Evolutionary conservation across 2,329 filamentous ascomycete species (phyloP), one percentile per base, ranked within the genome.

Genomic region (Trichoderma atroviride): DNA sequence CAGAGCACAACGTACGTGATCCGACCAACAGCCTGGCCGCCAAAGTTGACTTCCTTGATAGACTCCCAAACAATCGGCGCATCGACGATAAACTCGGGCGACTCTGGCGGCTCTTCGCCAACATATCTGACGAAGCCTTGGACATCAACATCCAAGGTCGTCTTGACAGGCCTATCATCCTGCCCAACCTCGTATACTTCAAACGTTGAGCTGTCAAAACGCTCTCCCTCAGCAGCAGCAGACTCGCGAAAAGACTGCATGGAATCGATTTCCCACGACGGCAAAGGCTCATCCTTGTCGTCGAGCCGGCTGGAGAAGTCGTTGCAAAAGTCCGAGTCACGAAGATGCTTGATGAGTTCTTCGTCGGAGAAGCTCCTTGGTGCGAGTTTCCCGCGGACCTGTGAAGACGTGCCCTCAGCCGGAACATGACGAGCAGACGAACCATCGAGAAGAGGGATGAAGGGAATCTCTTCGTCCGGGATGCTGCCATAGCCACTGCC

Each of bases 111-210:
- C 4, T 71, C 75, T 6, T 74, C 73, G 1, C 74, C 76, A 5
- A 71, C 68, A 40, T 78, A 74, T 62, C 73, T 75, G 66, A 74
- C 64, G n/a, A 76, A 70, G 7, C 73, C 66, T 13, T 72, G 72
- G 7, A 70, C 71, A 62, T 78, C 76, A 3, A 70, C 70, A 37
- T 79, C 78, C 14, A 74, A 52, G 43, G 74, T 79, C 53, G 74
- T 73, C 71, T 76, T 79, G 58, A 69, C 55, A 19, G 83, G 81
- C 1, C 76, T 73, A 2, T 84, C 83, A 66, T 87, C 82, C 4
- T 76, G 76, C 0, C 81, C 82, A 14, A 89, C 80, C 71, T 89
- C 86, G 73, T 87, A 89, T 4, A 89, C 83, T 72, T 87, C 86
- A 71, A 86, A 87, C 19, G 86, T 85, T 3, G 84, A 83, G 69